Evolutionary conservation across 2,329 filamentous ascomycete genomes (phyloP), one percentile per base, ranked within the genome.

Genomic region (Escovopsis sp.): DNA sequence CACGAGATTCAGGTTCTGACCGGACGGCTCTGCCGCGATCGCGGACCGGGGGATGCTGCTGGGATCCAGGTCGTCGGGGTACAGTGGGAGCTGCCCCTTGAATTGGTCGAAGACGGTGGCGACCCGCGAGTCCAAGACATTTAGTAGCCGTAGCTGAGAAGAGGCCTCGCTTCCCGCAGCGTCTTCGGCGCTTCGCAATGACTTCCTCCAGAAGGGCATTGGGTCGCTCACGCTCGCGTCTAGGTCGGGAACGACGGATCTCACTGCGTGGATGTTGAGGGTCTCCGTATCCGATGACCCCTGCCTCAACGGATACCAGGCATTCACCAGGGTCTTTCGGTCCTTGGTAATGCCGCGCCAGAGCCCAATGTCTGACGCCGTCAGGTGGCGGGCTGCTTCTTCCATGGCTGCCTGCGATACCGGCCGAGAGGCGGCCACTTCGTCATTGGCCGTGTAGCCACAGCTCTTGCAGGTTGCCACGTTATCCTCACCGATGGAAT

Each of bases 371-470:
- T 48, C 37, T 12, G 45, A 43, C 5, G 14, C 9, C 12, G 25
- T 26, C 32, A 29, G 3, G 16, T 34, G 4, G 30, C n/a, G 14
- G 18, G 12, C 17, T 13, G 23, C 19, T 3, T 12, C 18, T 11
- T 34, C 27, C 9, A 27, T 35, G n/a, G 31, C 30, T 19, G n/a
- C 11, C 2, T 29, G 17, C 15, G 36, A 28, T 6, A 35, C 35
- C 14, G 41, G 8, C 13, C 49, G 48, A n/a, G 58, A 45, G 12
- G 54, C 52, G 11, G 79, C 80, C n/a, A 94, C 66, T 52, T 98
- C 90, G 43, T 93, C 83, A 43, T 96, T 98, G 39, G 80, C 80
- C 1, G 80, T 70, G 50, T 87, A 84, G 25, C 70, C 65, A 52
- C 90, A 98, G 10, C 56, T 60, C 16, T 61, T 60, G 54, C 90